Conservation (phyloP, 169 alveolate genomes). For the Plasmodium fragile region DNA sequence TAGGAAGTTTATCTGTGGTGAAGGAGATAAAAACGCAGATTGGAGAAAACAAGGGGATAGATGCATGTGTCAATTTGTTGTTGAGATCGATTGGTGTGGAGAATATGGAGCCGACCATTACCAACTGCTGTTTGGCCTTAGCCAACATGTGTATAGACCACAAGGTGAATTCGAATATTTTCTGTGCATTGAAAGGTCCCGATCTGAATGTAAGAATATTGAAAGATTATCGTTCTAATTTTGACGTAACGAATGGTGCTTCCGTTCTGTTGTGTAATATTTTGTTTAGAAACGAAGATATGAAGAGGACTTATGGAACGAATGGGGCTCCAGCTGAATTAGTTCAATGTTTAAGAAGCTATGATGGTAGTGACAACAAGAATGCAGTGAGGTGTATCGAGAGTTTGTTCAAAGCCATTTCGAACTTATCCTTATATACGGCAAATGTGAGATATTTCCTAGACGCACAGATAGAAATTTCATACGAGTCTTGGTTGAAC, state of each 20-base stretch:
- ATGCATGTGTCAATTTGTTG: constrained; percentile 83
- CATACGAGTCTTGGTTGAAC: constrained; percentile 84
- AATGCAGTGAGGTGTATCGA: constrained; percentile 89
- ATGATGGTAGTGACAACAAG: constrained; percentile 85
- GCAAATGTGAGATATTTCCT: constrained; percentile 87
- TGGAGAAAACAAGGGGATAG: constrained; percentile 79
- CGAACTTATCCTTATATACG: constrained; percentile 90
- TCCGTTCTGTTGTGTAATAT: constrained; percentile 90
- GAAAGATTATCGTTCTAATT: constrained; percentile 82
- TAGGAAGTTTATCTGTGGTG: constrained; percentile 89
- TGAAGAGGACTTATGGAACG: constrained; percentile 89
- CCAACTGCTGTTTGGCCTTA: constrained; percentile 92
- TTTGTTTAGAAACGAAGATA: constrained; percentile 89
- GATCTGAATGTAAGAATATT: constrained; percentile 87
- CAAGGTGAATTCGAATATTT: constrained; percentile 85
- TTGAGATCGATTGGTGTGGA: constrained; percentile 81
- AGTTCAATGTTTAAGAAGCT: constrained; percentile 85
- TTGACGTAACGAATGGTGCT: constrained; percentile 92
- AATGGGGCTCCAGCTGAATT: constrained; percentile 92
- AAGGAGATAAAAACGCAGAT: constrained; percentile 86
- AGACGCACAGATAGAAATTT: constrained; percentile 83
- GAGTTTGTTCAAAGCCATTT: constrained; percentile 90
- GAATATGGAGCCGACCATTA: constrained; percentile 84
- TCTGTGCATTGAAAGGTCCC: constrained; percentile 90
- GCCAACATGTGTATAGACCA: constrained; percentile 92